Evolutionary conservation across 2,329 filamentous ascomycete species (phyloP).

Genomic region (Aspergillus persii): DNA sequence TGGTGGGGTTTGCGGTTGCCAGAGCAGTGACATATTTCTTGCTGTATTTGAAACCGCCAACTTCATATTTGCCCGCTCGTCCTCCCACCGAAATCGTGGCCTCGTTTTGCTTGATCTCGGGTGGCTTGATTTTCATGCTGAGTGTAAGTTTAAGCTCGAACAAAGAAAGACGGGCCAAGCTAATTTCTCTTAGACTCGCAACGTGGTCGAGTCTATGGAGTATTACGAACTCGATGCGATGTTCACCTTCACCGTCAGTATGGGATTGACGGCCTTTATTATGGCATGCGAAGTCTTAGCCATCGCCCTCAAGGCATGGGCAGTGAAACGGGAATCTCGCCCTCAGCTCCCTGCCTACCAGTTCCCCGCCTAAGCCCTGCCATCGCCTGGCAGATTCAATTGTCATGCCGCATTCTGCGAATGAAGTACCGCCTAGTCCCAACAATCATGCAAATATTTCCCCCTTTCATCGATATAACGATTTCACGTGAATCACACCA

Average conservation of each 20-base stretch:
- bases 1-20: conserved; percentile 76
- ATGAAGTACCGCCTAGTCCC: neutral
- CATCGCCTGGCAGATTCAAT: neutral
- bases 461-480: neutral
- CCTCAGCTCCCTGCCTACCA: conserved; percentile 29
- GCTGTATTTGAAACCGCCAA: conserved; percentile 76
- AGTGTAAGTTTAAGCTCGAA: conserved; percentile 61
- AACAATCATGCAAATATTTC: neutral
- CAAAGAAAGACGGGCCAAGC: neutral
- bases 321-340: conserved; percentile 49
- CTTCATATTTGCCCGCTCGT: conserved; percentile 74
- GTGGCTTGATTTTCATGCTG: conserved; percentile 89
- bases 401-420: neutral
- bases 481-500: neutral
- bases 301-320: conserved; percentile 87
- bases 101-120: conserved; percentile 81
- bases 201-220: conserved; percentile 75
- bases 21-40: conserved; percentile 77
- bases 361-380: conserved; percentile 21
- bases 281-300: conserved; percentile 81
- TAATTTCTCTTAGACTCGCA: conserved; percentile 59
- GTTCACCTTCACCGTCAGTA: conserved; percentile 86
- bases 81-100: conserved; percentile 88
- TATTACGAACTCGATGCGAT: conserved; percentile 78
- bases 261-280: conserved; percentile 76